Evolutionary conservation across 164 flowering plant genomes (phyloP).

Genomic region (Tetrastigma voinierianum): DNA sequence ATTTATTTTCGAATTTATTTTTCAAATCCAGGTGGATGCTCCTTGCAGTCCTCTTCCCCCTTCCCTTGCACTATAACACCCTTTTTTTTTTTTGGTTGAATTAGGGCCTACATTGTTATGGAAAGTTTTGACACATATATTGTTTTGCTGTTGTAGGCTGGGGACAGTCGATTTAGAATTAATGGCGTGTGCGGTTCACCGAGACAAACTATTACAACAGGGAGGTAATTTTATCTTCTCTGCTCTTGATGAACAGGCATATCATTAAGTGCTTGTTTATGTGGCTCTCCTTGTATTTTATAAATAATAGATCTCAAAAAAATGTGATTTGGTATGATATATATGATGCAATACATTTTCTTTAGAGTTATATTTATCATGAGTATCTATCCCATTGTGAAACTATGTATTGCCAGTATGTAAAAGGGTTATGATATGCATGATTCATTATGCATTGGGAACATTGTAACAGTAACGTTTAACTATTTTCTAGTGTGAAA

Average conservation of each 20-base stretch:
- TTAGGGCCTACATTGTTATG: not conserved
- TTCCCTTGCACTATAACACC: too few species aligned
- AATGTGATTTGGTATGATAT: too few species aligned
- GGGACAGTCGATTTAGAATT: constrained; percentile 63
- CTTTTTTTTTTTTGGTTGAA: not conserved
- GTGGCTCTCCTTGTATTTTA: too few species aligned
- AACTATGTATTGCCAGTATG: too few species aligned
- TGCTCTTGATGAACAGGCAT: not conserved
- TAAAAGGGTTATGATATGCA: too few species aligned
- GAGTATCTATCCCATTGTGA: too few species aligned
- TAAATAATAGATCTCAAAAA: too few species aligned
- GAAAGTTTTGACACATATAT: not conserved
- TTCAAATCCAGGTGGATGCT: not conserved
- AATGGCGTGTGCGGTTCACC: constrained; percentile 63
- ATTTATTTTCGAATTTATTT: not conserved
- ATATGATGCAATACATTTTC: too few species aligned
- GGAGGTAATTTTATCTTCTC: constrained; percentile 47
- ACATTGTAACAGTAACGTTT: too few species aligned
- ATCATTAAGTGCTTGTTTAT: not conserved
- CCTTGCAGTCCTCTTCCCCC: not conserved
- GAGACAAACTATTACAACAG: constrained; percentile 77
- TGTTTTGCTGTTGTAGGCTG: constrained; percentile 37
- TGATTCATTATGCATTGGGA: too few species aligned
- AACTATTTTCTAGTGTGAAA: too few species aligned
- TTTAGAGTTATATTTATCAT: too few species aligned